Percentiles rank a stretch among this genome's conserved stretches.
Conservation (phyloP, 2,329 filamentous ascomycete species). For the Trichoderma harzianum region DNA sequence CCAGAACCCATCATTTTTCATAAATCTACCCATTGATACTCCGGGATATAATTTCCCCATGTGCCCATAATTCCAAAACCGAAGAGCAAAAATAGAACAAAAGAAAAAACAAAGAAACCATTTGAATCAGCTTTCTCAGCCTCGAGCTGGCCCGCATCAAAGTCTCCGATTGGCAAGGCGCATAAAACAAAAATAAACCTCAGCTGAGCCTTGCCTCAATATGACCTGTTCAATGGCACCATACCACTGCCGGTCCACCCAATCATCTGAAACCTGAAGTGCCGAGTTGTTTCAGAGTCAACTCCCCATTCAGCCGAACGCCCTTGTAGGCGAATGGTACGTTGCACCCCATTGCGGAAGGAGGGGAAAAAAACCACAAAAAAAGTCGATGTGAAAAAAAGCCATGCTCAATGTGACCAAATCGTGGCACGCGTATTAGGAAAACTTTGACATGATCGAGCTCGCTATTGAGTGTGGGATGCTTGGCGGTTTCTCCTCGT, state of each 20-base stretch:
- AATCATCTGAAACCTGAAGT: slow-evolving; percentile 8
- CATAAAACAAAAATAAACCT: slow-evolving; percentile 1
- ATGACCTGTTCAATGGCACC: slow-evolving; percentile 8
- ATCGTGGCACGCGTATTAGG: not conserved
- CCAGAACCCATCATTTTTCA: not conserved
- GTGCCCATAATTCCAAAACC: not conserved
- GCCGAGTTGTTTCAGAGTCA: slow-evolving; percentile 11
- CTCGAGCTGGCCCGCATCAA: not conserved
- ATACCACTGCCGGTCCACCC: not conserved
- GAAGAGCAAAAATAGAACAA: not conserved
- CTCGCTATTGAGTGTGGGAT: slow-evolving; percentile 11
- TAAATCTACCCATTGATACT: not conserved
- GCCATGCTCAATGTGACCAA: not conserved
- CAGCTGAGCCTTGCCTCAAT: not conserved
- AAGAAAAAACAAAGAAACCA: not conserved
- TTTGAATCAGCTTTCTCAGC: not conserved
- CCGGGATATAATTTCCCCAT: not conserved
- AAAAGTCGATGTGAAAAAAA: not conserved
- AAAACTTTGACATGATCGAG: slow-evolving; percentile 6
- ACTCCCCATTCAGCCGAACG: not conserved
- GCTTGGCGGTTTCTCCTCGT: slow-evolving; percentile 1
- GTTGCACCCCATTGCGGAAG: not conserved
- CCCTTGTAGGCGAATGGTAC: not conserved
- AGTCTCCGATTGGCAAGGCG: not conserved
- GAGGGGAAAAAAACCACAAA: not conserved